Base-by-base conservation (phyloP, 441 rosid genomes). In the Erodium moschatum region DNA sequence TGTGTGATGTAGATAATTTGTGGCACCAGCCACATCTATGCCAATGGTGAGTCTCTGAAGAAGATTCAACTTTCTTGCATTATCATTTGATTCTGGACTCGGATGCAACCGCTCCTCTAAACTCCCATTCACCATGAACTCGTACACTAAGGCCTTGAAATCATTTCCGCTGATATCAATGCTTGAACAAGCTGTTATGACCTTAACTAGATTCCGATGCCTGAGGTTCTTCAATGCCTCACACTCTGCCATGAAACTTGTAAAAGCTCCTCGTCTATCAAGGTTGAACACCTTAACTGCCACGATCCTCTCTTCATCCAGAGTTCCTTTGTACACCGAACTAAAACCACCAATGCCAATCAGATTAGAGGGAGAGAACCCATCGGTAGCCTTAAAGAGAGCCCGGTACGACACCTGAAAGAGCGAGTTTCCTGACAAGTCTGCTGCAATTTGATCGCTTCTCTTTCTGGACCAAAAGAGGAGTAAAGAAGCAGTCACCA, bases 41-140 rank as follows among this genome's bases (percentile, higher is more conserved):
- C 64, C 69, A 54, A 52, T 71, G 13, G 52, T 52, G 18, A 71
- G 64, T 33, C 69, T 71, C 16, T 54, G 60, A 27, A 35, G 65
- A 11, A 56, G 16, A 33, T 48, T 0, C 0, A 71, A 58, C 0
- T 4, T 42, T 64, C n/a, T 19, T 3, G 0, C 52, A 7, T n/a
- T 0, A 27, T 18, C 0, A 9, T 18, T 21, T 18, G 42, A 33
- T 1, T 21, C 42, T 16, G 18, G 10, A 1, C 6, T 0, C 0
- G 11, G n/a, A 42, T 56, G 70, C 62, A 66, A 16, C 70, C 70
- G 3, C 31, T 40, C 15, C 27, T 66, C 70, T 18, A 71, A 33
- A 19, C 66, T 72, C 24, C 70, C 74, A 9, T 66, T 72, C 56
- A 27, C 65, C 74, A 72, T 66, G 11, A 38, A 72, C 66, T 72